Conservation (phyloP, 2,329 filamentous ascomycete genomes). For the Colletotrichum zoysiae region DNA sequence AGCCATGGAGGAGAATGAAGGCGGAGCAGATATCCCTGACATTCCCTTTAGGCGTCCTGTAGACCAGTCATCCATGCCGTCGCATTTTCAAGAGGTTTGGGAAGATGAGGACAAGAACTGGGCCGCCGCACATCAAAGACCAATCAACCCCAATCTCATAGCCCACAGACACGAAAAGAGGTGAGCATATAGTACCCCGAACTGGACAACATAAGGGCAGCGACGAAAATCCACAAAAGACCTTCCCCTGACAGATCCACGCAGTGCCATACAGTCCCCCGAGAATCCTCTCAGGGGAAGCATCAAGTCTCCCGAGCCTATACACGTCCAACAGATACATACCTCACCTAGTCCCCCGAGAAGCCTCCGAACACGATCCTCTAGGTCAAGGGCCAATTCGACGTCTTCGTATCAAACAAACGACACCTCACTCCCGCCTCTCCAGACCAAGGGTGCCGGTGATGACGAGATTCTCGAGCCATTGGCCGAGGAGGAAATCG, state of each 20-base stretch:
- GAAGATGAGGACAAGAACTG: conserved; percentile 36
- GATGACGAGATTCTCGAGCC: conserved; percentile 52
- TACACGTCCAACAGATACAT: conserved; percentile 41
- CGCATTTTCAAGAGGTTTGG: conserved; percentile 35
- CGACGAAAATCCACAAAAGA: neutral
- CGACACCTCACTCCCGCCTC: conserved; percentile 41
- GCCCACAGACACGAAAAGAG: conserved; percentile 16
- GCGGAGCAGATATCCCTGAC: conserved; percentile 44
- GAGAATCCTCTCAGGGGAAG: conserved; percentile 22
- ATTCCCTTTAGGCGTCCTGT: conserved; percentile 43
- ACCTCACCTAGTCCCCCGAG: conserved; percentile 46
- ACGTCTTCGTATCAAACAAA: conserved; percentile 48
- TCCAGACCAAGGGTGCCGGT: conserved; percentile 44
- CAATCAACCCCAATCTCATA: conserved; percentile 28
- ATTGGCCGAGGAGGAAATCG: conserved; percentile 52
- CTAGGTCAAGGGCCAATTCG: conserved; percentile 47
- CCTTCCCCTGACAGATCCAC: neutral
- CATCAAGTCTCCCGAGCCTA: conserved; percentile 39
- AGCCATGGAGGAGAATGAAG: conserved; percentile 32
- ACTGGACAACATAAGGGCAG: too few species aligned
- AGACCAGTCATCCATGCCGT: conserved; percentile 18
- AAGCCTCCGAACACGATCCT: conserved; percentile 47
- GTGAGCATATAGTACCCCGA: neutral
- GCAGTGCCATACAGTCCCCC: conserved; percentile 17
- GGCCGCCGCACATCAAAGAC: conserved; percentile 25